phyloP scores from a whole-genome alignment of 768 basidiomycete species.

The Clathrus columnatus region DNA sequence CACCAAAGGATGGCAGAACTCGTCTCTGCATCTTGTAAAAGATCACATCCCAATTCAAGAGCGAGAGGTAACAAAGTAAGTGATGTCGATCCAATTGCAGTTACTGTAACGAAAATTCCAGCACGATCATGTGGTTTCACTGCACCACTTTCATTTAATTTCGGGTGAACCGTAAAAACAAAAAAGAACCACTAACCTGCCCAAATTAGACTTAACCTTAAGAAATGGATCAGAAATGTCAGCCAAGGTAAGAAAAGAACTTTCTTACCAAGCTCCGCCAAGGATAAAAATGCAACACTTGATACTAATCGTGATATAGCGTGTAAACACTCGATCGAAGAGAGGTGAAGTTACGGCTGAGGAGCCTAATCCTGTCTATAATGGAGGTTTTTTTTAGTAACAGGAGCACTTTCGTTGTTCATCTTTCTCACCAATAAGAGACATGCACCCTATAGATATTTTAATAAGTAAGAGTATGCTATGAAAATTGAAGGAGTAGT shows the following conservation, averaged over 20 bases:
- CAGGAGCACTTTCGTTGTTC: background rate
- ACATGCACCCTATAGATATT: background rate
- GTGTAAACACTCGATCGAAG: slow-evolving; percentile 76
- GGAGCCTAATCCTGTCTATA: slow-evolving; percentile 52
- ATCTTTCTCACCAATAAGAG: background rate
- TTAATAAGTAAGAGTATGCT: background rate
- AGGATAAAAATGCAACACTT: slow-evolving; percentile 56
- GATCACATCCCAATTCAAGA: slow-evolving; percentile 69
- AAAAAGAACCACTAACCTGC: slow-evolving; percentile 40
- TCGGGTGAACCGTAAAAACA: background rate
- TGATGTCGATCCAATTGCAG: slow-evolving; percentile 55
- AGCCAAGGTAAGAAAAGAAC: background rate
- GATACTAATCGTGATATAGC: slow-evolving; percentile 51
- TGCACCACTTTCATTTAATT: slow-evolving; percentile 18
- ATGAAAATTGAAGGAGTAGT: background rate
- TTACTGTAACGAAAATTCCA: slow-evolving; percentile 52
- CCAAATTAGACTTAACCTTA: slow-evolving; percentile 62
- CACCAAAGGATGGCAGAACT: slow-evolving; percentile 75
- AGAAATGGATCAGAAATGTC: background rate
- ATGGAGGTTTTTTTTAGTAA: background rate
- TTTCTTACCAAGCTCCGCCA: slow-evolving; percentile 42
- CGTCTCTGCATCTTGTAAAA: slow-evolving; percentile 71
- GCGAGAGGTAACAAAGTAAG: slow-evolving; percentile 67
- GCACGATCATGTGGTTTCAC: slow-evolving; percentile 48
- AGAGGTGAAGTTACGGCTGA: slow-evolving; percentile 63